Evolutionary conservation across 2,329 filamentous ascomycete genomes (phyloP), one percentile per base, ranked within the genome.

Genomic region (Fusarium stilboides): DNA sequence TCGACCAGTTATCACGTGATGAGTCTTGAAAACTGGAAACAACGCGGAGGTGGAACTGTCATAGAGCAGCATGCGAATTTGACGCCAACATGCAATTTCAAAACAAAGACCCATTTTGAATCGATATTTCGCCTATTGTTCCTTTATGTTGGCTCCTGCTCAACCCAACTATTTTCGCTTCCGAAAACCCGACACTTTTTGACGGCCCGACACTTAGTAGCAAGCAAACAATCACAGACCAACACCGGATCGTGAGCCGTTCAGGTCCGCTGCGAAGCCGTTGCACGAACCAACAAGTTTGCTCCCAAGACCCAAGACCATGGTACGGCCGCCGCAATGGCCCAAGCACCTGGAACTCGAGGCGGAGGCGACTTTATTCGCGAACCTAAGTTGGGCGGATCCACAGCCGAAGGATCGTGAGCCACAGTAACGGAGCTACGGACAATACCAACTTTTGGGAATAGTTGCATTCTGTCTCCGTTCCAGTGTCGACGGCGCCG

Each of bases 131-230:
- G 15, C 10, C 36, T 49, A 22, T 26, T 14, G 7, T 4, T 8
- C 31, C 31, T 26, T 49, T 43, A 31, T 31, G 28, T 33, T n/a
- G 22, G n/a, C n/a, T 49, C 22, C 39, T 50, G 26, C 33, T 45
- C 28, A 19, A 24, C 26, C 40, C 33, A 14, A 33, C 36, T n/a
- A 33, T 34, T 12, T 37, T 19, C 24, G 31, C 40, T 60, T 65
- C 19, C 33, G n/a, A 44, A 42, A 37, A 50, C 37, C 37, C 40
- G 8, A 53, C 5, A 40, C 28, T 31, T 13, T 13, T 31, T 31
- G 55, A 65, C 45, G 40, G 65, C 54, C 65, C 66, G 52, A 62
- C 51, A 66, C 39, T 69, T 69, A 43, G 50, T 19, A 53, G 36
- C 34, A 36, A 69, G 36, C 36, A 51, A 65, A 69, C 52, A 46